Base-by-base conservation (phyloP, 1,284 basidiomycete species). In the Ganoderma multipileum region DNA sequence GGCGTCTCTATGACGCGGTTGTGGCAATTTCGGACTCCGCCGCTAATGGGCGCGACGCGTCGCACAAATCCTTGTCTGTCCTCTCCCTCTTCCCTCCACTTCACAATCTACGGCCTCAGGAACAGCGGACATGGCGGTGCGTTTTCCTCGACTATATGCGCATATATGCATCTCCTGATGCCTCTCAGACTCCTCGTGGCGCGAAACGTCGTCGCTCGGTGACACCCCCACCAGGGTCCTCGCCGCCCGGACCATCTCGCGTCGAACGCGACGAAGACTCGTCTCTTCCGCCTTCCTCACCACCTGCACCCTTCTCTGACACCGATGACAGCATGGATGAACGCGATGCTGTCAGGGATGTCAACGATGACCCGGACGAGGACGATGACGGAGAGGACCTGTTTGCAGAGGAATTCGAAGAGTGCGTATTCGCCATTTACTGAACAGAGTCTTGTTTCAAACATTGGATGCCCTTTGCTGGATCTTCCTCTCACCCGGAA, bases 371-470 rank as follows among this genome's bases (percentile, higher is more conserved):
- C 12, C 85, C 87, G n/a, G 89, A 89, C 6, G 95, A 92, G 9
- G 89, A 92, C 7, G 95, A 89, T 26, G 95, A 96, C 30, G 96
- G 95, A 42, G 97, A 98, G 80, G 97, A 99, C 82, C 88, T 99
- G 33, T 99, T 97, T 81, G 95, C 88, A 57, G 92, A 97, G 18
- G 86, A 86, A 77, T 82, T 95, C 72, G 84, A 88, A 72, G 90
- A 89, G 95, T 97, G 76, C 77, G 91, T 85, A 23, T 41, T 47
- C 20, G n/a, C 20, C 1, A 47, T 47, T 23, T 47, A n/a, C n/a
- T n/a, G n/a, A n/a, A n/a, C n/a, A n/a, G n/a, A n/a, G n/a, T n/a
- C n/a, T n/a, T 26, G 23, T 50, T 26, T 50, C 3, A 14, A 3
- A n/a, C 4, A 12, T 50, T n/a, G 11, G 9, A 14, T 0, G 23